Evolutionary conservation across 169 alveolate species (phyloP), one percentile per base, ranked within the genome.

Genomic region (Eimeria brunetti): DNA sequence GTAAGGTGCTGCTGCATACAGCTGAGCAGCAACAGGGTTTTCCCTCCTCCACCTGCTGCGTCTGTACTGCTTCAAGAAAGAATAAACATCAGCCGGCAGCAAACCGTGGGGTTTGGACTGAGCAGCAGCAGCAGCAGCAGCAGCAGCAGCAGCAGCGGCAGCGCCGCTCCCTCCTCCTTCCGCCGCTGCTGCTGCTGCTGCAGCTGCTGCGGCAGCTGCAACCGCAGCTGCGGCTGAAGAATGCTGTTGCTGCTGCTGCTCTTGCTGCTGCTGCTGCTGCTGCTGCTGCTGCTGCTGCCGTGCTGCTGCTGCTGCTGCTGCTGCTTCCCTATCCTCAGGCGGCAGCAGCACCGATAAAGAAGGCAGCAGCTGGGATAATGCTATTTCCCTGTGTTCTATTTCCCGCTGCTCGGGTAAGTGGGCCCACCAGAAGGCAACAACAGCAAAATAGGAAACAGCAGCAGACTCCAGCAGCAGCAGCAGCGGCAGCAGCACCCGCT

Each of bases 341-440:
- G 96, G 96, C 71, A 95, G 75, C 64, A 95, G 80, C 20, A 49
- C 88, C 24, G 81, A 41, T 27, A 95, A 80, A n/a, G 95, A 62
- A 7, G 95, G 88, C 49, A 95, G 51, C 88, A 88, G 73, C 88
- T 97, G 98, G 41, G 98, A 83, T 33, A 97, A 49, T 18, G 97
- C 96, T 20, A 97, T 97, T 62, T 94, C 85, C 33, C 98, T 94
- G 88, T 97, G 98, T 49, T 97, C 97, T 30, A 97, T 84, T 64
- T 97, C 98, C 69, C 98, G 69, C 60, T 95, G 85, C 85, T 97
- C 98, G 22, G 98, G 98, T 44, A 97, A 91, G 27, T 76, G 83
- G 27, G 69, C 51, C 97, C 97, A 97, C 98, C 98, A 97, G 73
- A 88, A 89, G 53, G 81, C 73, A 8, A 89, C 44, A 33, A 81